Base-by-base conservation (phyloP, 768 basidiomycete species). In the Sporobolomyces roseus region DNA sequence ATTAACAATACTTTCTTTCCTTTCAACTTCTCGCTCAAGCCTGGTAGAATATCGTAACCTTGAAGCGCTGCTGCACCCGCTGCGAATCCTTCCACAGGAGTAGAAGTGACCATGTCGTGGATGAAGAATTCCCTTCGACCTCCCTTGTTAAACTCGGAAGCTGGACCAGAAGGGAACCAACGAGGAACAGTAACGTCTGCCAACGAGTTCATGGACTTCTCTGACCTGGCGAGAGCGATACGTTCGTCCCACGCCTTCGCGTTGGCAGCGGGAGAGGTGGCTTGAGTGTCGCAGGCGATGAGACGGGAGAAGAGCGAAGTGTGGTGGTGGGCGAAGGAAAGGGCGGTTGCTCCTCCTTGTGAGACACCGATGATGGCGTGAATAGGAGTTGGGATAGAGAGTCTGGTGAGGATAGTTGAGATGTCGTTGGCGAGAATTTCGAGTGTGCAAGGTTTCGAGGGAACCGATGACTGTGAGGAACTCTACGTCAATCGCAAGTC, bases 311-410 rank as follows among this genome's bases (percentile, higher is more conserved):
- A 65, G 36, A 69, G 62, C 2, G 53, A 33, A 6, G 76, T 41
- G 70, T 78, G 75, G n/a, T 61, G 43, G 10, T 76, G 73, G 4
- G 77, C 78, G 69, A 78, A 77, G 32, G 73, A 61, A 56, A 79
- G 73, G 2, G 77, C 53, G 14, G 78, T 79, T 10, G 78, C 78
- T 9, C 78, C 78, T 30, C 78, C 78, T 58, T 78, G 78, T 9
- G 78, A 78, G 56, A 79, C 76, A 23, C 78, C 78, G 56, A 79
- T 75, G 62, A 79, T 63, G 33, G 78, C 78, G 38, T 75, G 67
- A 49, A 77, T 67, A 5, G 73, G 74, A 2, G 68, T 70, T 1
- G 73, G 61, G 56, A 78, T 75, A 17, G 63, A 54, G 52, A 78
- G 76, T 30, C 70, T 63, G 2, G 58, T 41, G 50, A 79, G 66